Percentiles rank a stretch among this genome's conserved stretches.
phyloP scores from a whole-genome alignment of 495 filamentous ascomycete species.

The Parmelia sp. region DNA sequence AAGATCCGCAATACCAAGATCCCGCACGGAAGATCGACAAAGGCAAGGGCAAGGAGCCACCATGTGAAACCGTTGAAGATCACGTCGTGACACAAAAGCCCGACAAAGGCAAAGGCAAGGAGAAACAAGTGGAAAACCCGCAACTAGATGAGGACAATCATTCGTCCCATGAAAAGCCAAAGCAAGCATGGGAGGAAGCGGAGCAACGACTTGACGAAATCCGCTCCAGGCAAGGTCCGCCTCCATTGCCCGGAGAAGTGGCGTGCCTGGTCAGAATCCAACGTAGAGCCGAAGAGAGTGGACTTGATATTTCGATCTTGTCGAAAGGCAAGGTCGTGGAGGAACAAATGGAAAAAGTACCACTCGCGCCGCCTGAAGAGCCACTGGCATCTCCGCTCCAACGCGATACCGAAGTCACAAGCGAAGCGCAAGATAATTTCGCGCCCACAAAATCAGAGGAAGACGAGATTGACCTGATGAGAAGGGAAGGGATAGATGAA shows the following conservation, averaged over 20 bases:
- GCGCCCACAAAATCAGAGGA: neutral
- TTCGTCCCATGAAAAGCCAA: neutral
- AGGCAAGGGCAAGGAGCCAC: neutral
- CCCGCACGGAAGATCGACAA: neutral
- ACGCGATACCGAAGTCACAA: neutral
- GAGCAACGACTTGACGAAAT: neutral
- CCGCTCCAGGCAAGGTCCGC: neutral
- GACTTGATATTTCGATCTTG: neutral
- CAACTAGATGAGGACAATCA: neutral
- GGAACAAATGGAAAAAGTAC: too few species aligned
- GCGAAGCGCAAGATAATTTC: neutral
- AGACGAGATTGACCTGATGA: neutral
- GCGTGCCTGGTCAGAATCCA: neutral
- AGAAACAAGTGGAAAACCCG: neutral
- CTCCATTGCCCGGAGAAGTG: neutral
- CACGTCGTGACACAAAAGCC: neutral
- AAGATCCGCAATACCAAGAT: neutral
- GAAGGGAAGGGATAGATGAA: neutral
- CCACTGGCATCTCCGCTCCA: neutral
- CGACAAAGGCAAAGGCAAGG: neutral
- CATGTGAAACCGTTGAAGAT: neutral
- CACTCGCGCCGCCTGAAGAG: neutral
- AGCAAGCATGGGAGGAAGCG: neutral
- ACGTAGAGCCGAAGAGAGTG: neutral
- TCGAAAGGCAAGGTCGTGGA: neutral